Conservation (phyloP, 2,329 filamentous ascomycete genomes). For the Fusarium humuli region DNA sequence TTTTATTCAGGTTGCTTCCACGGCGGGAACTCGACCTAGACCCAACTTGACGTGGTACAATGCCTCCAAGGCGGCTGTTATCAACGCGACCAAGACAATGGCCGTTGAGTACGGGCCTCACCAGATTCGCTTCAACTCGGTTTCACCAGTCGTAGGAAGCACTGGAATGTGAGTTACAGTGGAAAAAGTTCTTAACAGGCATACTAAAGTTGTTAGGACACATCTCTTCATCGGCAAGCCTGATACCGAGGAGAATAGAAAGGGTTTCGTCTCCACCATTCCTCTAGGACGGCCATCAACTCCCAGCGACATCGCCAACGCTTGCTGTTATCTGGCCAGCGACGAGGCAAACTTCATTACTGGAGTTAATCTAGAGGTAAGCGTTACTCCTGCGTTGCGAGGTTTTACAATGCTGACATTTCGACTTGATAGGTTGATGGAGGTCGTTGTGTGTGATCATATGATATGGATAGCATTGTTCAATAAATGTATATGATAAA, state of each 20-base stretch:
- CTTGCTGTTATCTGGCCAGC: constrained; percentile 76
- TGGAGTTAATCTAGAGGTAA: constrained; percentile 71
- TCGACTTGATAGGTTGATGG: constrained; percentile 10
- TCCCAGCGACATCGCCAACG: constrained; percentile 73
- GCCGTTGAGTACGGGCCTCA: constrained; percentile 80
- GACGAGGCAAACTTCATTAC: constrained; percentile 80
- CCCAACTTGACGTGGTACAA: constrained; percentile 77
- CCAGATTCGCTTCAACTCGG: constrained; percentile 78
- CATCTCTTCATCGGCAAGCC: constrained; percentile 68
- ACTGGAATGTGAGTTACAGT: constrained; percentile 21
- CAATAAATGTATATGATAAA: too few species aligned
- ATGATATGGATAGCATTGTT: background rate
- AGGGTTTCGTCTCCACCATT: constrained; percentile 63
- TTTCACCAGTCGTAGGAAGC: constrained; percentile 74
- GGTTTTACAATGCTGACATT: background rate
- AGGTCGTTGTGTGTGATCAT: constrained; percentile 9
- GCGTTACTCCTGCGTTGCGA: accelerated
- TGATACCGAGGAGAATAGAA: constrained; percentile 70
- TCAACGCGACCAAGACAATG: constrained; percentile 68
- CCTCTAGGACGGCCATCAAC: constrained; percentile 62
- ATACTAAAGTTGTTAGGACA: background rate
- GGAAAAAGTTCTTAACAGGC: accelerated
- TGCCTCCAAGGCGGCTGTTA: constrained; percentile 74
- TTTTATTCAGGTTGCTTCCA: constrained; percentile 75
- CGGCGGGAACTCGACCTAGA: constrained; percentile 67